Conservation (phyloP, 2,329 filamentous ascomycete genomes). For the Dichotomopilus funicola region DNA sequence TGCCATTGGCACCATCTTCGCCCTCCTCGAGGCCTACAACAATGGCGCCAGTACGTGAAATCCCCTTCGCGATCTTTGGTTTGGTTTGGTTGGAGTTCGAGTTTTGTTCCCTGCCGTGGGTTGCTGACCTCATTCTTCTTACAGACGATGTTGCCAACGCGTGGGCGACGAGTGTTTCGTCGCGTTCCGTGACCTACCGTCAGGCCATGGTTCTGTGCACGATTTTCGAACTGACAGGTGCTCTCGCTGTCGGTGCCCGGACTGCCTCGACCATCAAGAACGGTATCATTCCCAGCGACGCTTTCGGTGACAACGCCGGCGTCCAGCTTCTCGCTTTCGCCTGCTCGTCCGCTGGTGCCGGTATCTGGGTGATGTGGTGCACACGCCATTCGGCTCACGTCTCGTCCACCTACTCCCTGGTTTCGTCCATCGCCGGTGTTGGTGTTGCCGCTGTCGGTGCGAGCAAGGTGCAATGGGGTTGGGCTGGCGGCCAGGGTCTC, state of each 20-base stretch:
- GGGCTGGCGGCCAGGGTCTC: conserved; percentile 61
- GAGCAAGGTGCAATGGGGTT: conserved; percentile 59
- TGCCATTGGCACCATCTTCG: conserved; percentile 4
- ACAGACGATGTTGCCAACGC: conserved; percentile 77
- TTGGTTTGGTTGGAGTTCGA: neutral
- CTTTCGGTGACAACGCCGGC: conserved; percentile 55
- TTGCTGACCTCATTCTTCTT: neutral
- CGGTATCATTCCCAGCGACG: conserved; percentile 57
- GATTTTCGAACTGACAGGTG: conserved; percentile 62
- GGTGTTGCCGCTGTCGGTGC: conserved; percentile 62
- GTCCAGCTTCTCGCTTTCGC: conserved; percentile 64
- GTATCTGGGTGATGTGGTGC: conserved; percentile 75
- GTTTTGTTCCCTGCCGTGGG: neutral
- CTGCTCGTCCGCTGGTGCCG: conserved; percentile 57
- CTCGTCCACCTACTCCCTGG: conserved; percentile 65
- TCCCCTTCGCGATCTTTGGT: neutral
- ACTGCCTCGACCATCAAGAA: conserved; percentile 76
- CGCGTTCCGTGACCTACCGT: conserved; percentile 65
- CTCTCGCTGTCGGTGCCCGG: conserved; percentile 59
- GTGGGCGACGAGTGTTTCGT: conserved; percentile 76
- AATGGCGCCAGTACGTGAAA: conserved; percentile 6
- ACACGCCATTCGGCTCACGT: conserved; percentile 56
- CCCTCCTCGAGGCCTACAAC: conserved; percentile 7
- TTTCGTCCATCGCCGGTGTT: conserved; percentile 62
- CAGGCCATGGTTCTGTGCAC: conserved; percentile 62